Evolutionary conservation across 75 land plant genomes (phyloP).

Genomic region (Gnetum montanum): DNA sequence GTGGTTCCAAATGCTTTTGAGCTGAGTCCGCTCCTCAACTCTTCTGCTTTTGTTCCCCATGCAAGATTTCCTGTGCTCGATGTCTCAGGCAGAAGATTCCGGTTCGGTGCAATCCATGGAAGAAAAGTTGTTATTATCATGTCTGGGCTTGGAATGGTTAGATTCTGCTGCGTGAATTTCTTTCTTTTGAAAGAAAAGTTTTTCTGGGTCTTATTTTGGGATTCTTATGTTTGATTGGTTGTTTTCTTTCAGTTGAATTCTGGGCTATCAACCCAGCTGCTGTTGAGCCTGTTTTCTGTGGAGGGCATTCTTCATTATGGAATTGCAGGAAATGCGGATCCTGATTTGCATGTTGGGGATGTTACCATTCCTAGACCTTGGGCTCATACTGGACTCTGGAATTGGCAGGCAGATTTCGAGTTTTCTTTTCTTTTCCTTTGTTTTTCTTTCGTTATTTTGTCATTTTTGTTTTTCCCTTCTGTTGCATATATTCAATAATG

Average conservation of each 20-base stretch:
- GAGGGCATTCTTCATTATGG: slow-evolving; percentile 49
- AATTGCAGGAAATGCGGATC: slow-evolving; percentile 55
- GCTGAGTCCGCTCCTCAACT: slow-evolving; percentile 24
- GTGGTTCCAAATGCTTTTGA: slow-evolving; percentile 41
- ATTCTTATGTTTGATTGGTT: not conserved
- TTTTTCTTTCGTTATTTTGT: too few species aligned
- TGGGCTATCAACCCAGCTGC: slow-evolving; percentile 39
- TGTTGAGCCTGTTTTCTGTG: slow-evolving; percentile 28
- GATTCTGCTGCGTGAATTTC: not conserved
- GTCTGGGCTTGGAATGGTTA: slow-evolving; percentile 50
- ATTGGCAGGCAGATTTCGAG: slow-evolving; percentile 66
- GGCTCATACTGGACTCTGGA: slow-evolving; percentile 73
- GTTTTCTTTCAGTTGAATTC: slow-evolving; percentile 39
- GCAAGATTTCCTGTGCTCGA: too few species aligned
- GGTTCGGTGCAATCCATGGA: slow-evolving; percentile 22
- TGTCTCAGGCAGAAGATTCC: slow-evolving; percentile 54
- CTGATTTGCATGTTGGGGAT: slow-evolving; percentile 38
- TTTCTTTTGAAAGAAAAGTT: not conserved
- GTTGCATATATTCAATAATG: too few species aligned
- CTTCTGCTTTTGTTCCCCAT: too few species aligned
- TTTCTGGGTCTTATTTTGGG: not conserved
- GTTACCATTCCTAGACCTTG: slow-evolving; percentile 43
- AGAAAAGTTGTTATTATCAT: slow-evolving; percentile 33
- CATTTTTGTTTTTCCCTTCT: too few species aligned
- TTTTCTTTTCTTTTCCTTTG: not conserved